Conservation (phyloP, 2,329 filamentous ascomycete genomes). For the Graphiopsis chlorocephala region DNA sequence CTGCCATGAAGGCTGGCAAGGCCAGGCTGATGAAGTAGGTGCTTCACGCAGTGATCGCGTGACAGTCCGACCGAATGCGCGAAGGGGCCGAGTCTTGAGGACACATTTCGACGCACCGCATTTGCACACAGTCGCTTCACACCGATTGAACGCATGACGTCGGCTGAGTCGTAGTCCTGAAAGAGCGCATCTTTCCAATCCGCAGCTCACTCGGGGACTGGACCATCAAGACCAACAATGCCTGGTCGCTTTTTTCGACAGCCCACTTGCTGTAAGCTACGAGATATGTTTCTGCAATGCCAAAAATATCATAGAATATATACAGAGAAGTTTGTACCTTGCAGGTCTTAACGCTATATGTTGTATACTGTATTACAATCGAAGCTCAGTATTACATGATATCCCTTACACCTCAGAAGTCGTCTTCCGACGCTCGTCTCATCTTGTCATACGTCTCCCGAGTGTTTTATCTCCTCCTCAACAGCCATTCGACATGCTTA, state of each 20-base stretch:
- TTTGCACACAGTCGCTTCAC: background rate
- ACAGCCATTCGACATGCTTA: too few species aligned
- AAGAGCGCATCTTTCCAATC: background rate
- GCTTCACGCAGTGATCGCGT: background rate
- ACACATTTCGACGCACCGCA: background rate
- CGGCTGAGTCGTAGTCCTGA: background rate
- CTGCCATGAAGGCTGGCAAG: slow-evolving; percentile 41
- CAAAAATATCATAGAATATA: background rate
- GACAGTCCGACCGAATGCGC: too few species aligned
- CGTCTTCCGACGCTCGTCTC: too few species aligned
- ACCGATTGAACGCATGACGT: background rate
- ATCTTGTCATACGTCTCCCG: too few species aligned
- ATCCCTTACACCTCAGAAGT: background rate
- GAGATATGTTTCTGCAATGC: background rate
- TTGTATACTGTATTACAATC: background rate
- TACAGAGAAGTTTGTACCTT: background rate
- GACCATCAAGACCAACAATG: background rate
- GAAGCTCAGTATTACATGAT: background rate
- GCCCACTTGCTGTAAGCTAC: background rate
- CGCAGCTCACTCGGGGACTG: background rate
- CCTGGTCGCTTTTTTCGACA: background rate
- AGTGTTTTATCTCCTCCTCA: too few species aligned
- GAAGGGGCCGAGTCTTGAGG: background rate
- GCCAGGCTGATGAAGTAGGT: slow-evolving; percentile 1
- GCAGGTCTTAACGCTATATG: too few species aligned